Percentiles rank a stretch among this genome's conserved stretches.
phyloP scores from a whole-genome alignment of 73 alveolate genomes.

The Durusdinium trenchii region DNA sequence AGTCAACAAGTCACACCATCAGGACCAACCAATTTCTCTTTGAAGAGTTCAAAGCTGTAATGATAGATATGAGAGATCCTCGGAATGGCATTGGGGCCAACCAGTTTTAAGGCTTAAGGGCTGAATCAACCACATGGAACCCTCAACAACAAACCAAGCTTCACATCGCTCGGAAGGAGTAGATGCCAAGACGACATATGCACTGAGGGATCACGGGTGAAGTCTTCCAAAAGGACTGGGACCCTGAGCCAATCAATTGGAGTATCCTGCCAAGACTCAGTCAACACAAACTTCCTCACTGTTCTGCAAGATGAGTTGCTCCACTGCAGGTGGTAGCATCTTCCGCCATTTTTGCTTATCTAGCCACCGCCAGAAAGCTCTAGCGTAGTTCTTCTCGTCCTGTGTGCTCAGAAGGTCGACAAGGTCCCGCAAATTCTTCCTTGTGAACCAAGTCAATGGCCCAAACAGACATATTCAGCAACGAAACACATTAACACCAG shows the following conservation, averaged over 20 bases:
- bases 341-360: neutral
- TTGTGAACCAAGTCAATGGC: neutral
- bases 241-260: neutral
- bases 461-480: neutral
- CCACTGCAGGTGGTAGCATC: neutral
- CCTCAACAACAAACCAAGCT: neutral
- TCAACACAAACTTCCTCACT: too few relatives aligned
- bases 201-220: neutral
- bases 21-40: neutral
- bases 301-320: too few relatives aligned
- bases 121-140: too few relatives aligned
- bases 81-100: neutral
- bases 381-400: neutral
- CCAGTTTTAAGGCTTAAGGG: too few relatives aligned
- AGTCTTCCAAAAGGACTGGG: neutral
- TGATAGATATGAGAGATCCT: neutral
- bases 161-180: constrained; percentile 15
- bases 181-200: neutral
- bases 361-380: constrained; percentile 43
- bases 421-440: constrained; percentile 5
- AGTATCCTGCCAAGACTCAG: too few relatives aligned
- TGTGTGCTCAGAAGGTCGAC: neutral
- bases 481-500: neutral
- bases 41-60: neutral
- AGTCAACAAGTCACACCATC: neutral